A percentile compares a stretch with the other conserved stretches of the same genome.
These are phyloP conservation scores for Cichorium intybus DNA, from an alignment of 140 eudicot species.

Conservation along the genomic window DNA sequence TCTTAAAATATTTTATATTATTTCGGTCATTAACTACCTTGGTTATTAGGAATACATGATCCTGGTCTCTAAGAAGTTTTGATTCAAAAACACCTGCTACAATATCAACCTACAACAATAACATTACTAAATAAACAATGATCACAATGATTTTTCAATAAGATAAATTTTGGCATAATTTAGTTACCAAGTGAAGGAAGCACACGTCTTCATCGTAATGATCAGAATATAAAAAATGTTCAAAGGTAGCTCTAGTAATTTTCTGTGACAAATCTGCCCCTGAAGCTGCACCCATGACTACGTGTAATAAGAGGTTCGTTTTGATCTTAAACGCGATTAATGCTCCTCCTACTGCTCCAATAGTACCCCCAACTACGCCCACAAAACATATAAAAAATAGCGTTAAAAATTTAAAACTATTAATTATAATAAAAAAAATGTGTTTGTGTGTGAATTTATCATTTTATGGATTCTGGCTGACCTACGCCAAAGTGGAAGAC, in stretches of 20 bases:
- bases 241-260: constrained; percentile 12
- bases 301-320: constrained; percentile 16
- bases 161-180: neutral
- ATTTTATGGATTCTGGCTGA: constrained; percentile 6
- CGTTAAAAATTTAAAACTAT: neutral
- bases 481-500: constrained; percentile 33
- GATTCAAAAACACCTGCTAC: constrained; percentile 29
- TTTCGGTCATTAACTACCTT: constrained; percentile 11
- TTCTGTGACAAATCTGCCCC: constrained; percentile 32
- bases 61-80: constrained; percentile 29
- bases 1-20: neutral
- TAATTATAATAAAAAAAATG: neutral
- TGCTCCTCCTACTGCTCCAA: constrained; percentile 34
- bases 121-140: neutral
- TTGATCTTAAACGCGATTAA: constrained; percentile 28
- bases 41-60: constrained; percentile 29
- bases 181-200: constrained; percentile 30
- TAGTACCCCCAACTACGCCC: constrained; percentile 28
- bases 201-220: constrained; percentile 21
- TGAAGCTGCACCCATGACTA: constrained; percentile 16
- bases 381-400: constrained; percentile 2
- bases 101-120: constrained; percentile 24
- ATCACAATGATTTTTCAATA: neutral
- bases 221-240: constrained; percentile 23
- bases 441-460: neutral